Evolutionary conservation across 345 rosid genomes (phyloP), one percentile per base, ranked within the genome.

Genomic region (Eutrema japonicum): DNA sequence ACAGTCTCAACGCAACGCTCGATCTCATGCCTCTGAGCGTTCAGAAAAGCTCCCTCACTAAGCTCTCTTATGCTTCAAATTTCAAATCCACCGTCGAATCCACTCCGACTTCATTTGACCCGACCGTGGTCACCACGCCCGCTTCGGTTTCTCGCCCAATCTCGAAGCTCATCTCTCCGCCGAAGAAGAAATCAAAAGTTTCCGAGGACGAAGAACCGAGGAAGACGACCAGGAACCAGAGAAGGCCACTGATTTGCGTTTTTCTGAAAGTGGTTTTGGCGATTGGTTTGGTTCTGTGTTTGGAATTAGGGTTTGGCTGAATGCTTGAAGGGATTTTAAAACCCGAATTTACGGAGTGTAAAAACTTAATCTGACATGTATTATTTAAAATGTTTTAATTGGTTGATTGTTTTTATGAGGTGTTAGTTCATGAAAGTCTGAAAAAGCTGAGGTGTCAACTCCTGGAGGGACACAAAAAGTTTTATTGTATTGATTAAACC

Each of bases 1-100:
- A 84, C 12, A 90, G 96, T 82, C 87, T 95, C 85, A 88, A 81
- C 54, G 96, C 97, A 29, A 95, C 91, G 43, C 91, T 86, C 41
- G 99, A 95, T 55, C 98, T 95, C 73, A 84, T 87, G 89, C 87
- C 96, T n/a, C 16, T 38, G 7, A 95, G 88, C 69, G 70, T 79
- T n/a, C 93, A 87, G 30, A 91, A 82, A 64, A 86, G 83, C 73
- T 87, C 96, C 1, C 83, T 92, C 75, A 82, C 91, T 7, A 88
- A 83, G 77, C 77, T 88, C 74, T 87, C 87, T 13, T 54, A 76
- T 53, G 79, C 87, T 0, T 68, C 73, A 0, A 30, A 49, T 62
- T 71, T 80, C 72, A 60, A 74, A 56, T 8, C 62, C 26, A 72
- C 77, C n/a, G 50, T 72, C 0, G 82, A 72, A 4, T 48, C 57